Conservation (phyloP, 768 basidiomycete genomes). For the Tremella fuciformis region DNA sequence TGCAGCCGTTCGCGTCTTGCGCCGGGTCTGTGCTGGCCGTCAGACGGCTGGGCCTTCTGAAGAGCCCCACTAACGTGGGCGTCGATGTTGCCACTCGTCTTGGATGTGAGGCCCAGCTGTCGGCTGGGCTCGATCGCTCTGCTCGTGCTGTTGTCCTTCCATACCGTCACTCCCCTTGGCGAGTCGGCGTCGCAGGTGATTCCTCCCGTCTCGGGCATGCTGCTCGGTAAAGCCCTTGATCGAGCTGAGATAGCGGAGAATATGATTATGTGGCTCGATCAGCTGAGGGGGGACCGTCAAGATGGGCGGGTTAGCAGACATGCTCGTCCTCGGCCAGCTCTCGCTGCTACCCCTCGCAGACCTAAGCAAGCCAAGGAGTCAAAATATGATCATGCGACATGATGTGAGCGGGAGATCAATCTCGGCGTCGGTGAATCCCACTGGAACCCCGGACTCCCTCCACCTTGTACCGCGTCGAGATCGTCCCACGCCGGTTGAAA, state of each 20-base stretch:
- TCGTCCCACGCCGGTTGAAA: no score
- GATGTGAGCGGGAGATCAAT: slow-evolving; percentile 1
- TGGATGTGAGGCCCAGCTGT: not conserved
- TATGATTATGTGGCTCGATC: slow-evolving; percentile 9
- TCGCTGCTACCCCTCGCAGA: not conserved
- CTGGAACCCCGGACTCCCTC: not conserved
- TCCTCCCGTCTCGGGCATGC: slow-evolving; percentile 5
- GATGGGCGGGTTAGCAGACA: slow-evolving; percentile 29
- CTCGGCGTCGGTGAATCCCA: not conserved
- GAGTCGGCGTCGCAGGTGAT: not conserved
- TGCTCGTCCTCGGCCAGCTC: not conserved
- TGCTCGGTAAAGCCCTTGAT: slow-evolving; percentile 7
- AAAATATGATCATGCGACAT: not conserved
- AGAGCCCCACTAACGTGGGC: not conserved
- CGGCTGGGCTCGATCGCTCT: not conserved
- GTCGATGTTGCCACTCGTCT: not conserved
- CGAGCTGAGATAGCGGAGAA: slow-evolving; percentile 22
- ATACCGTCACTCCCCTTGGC: not conserved
- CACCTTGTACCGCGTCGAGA: no score
- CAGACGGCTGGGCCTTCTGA: not conserved
- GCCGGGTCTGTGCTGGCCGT: not conserved
- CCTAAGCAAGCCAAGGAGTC: not conserved
- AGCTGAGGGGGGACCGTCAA: slow-evolving; percentile 16
- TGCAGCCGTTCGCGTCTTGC: not conserved
- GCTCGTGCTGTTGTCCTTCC: slow-evolving; percentile 3